Percentiles rank a stretch among this genome's conserved stretches.
Evolutionary conservation across 345 rosid species (phyloP).

Genomic region (Melaleuca alternifolia): DNA sequence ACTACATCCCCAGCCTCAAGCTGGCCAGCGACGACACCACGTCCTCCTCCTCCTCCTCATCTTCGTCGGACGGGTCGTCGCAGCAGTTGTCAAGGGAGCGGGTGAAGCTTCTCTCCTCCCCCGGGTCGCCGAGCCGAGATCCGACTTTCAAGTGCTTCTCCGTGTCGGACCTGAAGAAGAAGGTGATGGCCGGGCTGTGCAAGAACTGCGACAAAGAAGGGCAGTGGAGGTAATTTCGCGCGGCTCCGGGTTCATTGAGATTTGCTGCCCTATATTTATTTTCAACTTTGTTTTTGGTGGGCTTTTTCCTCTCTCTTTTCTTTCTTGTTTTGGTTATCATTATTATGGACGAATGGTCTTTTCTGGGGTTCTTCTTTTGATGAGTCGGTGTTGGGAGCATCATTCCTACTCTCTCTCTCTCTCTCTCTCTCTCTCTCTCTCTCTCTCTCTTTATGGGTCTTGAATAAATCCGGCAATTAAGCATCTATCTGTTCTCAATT

Average conservation of each 20-base stretch:
- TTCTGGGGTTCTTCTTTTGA: background rate
- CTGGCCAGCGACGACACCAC: conserved; percentile 37
- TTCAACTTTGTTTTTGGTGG: background rate
- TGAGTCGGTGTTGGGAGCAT: background rate
- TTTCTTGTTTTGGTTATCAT: background rate
- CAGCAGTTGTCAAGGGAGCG: conserved; percentile 40
- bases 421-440: background rate
- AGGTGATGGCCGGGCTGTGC: conserved; percentile 34
- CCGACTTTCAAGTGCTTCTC: conserved; percentile 34
- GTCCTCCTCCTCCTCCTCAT: conserved; percentile 28
- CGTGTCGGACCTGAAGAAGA: conserved; percentile 30
- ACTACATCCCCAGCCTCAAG: conserved; percentile 67
- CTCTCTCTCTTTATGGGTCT: background rate
- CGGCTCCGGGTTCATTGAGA: background rate
- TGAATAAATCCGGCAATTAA: background rate
- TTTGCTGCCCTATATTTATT: background rate
- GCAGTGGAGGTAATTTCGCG: conserved; percentile 36
- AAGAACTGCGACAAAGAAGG: conserved; percentile 42
- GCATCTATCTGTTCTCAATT: background rate
- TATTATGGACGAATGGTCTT: background rate
- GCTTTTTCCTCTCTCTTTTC: background rate
- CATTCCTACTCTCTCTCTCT: background rate
- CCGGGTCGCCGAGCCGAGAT: conserved; percentile 1
- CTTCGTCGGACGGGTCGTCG: conserved; percentile 31
- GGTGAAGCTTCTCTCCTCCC: conserved; percentile 36